phyloP scores from a whole-genome alignment of 768 basidiomycete species.

The Mycena galopus region DNA sequence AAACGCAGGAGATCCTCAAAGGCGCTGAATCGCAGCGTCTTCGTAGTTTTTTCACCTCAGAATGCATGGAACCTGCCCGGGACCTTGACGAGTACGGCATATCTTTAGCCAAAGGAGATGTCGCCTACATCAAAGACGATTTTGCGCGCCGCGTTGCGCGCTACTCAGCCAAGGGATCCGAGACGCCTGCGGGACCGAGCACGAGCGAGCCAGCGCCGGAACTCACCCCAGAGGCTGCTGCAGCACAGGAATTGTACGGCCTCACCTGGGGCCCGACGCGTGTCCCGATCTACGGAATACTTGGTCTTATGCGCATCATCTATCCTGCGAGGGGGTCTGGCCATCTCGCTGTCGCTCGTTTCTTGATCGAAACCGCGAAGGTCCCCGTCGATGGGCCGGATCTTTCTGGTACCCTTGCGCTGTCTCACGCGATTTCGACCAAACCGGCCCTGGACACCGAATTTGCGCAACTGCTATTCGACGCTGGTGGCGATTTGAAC shows the following conservation, averaged over 20 bases:
- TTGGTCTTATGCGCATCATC: constrained; percentile 48
- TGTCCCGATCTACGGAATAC: constrained; percentile 54
- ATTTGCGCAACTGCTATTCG: constrained; percentile 56
- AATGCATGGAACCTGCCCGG: constrained; percentile 50
- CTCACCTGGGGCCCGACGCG: constrained; percentile 57
- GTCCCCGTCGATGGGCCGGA: constrained; percentile 55
- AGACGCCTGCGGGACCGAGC: background rate
- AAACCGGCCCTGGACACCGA: constrained; percentile 57
- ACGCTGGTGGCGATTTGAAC: constrained; percentile 58
- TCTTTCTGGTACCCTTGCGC: constrained; percentile 55
- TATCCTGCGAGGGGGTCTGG: constrained; percentile 34
- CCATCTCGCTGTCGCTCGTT: constrained; percentile 49
- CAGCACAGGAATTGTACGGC: constrained; percentile 46
- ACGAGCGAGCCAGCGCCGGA: background rate
- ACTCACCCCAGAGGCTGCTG: constrained; percentile 32
- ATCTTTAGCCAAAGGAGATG: constrained; percentile 43
- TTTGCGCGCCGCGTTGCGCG: constrained; percentile 39
- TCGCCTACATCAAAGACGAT: constrained; percentile 43
- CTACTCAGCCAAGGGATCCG: background rate
- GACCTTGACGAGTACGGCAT: constrained; percentile 52
- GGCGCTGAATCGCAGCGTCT: constrained; percentile 56
- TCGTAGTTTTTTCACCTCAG: constrained; percentile 49
- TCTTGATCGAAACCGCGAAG: constrained; percentile 47
- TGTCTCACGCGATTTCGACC: constrained; percentile 57
- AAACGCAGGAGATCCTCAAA: constrained; percentile 47